Evolutionary conservation across 2,329 filamentous ascomycete genomes (phyloP), one percentile per base, ranked within the genome.

Genomic region (Seiridium cupressi): DNA sequence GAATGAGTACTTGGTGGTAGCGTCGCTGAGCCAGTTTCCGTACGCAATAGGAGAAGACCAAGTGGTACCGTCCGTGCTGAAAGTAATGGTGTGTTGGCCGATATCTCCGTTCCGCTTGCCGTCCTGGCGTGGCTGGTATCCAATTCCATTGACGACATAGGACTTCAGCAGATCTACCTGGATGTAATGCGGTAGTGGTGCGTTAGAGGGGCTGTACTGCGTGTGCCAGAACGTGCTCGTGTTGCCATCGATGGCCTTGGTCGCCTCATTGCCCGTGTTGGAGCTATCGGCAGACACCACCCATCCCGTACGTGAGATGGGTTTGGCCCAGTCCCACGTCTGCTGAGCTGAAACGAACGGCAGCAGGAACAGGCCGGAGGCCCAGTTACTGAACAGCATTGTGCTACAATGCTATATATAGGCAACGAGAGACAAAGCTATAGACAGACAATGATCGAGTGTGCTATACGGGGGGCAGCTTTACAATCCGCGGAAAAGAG

Each of bases 181-280:
- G 10, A 74, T 68, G 55, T 66, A 68, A 51, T 74, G 72, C 5
- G 70, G 69, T 9, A 68, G 61, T 0, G 63, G 53, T 32, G 62
- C 65, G 3, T 60, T 34, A 32, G 48, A 61, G 9, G 65, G 65
- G 49, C 40, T 58, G 26, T 64, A 68, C 11, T 63, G 62, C 1
- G 70, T 69, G 42, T 73, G 72, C 70, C 70, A 72, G 31, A 71
- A 65, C 1, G 68, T 72, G 46, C 35, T 60, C n/a, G 65, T 64
- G 59, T 72, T 64, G 4, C 68, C 68, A 40, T 73, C 72, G 40
- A 71, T 68, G 31, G 66, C 68, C 18, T 69, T 71, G 18, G n/a
- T 54, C 44, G 70, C 68, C 55, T 72, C 67, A 44, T 69, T 65
- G 32, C 69, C 70, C 1, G 65, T 44, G 57, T 73, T 59, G 40